These are phyloP conservation scores for Microdochium paspali DNA, from an alignment of 2,329 filamentous ascomycete genomes.

Conservation along the genomic window DNA sequence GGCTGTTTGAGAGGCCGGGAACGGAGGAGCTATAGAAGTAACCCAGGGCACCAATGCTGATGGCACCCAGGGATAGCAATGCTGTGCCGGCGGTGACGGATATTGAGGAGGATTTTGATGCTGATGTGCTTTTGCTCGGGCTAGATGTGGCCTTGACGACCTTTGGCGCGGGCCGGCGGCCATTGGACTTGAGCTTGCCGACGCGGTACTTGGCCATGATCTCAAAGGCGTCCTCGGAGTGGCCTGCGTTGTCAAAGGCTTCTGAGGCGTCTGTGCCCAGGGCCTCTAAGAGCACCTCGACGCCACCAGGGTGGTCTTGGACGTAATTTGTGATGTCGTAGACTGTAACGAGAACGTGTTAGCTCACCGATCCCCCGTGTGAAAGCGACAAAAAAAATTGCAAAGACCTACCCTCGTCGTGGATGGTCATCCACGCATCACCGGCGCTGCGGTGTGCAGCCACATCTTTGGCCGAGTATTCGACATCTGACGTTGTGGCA, in stretches of 20 bases:
- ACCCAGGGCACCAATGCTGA: neutral
- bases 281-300: conserved; percentile 68
- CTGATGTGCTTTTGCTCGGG: no score
- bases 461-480: conserved; percentile 30
- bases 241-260: conserved; percentile 75
- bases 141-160: conserved; percentile 8
- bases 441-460: conserved; percentile 35
- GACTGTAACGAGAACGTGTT: conserved; percentile 32
- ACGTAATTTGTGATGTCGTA: conserved; percentile 50
- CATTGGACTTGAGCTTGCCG: conserved; percentile 24
- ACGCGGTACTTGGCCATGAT: conserved; percentile 27
- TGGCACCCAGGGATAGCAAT: neutral
- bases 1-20: neutral
- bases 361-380: no score
- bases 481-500: conserved; percentile 9
- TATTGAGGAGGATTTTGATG: conserved; percentile 1
- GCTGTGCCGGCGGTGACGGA: neutral
- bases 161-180: conserved; percentile 10
- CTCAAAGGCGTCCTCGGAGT: conserved; percentile 53
- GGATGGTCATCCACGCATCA: conserved; percentile 46
- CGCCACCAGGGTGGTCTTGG: conserved; percentile 60
- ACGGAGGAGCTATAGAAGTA: neutral
- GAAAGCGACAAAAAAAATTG: no score
- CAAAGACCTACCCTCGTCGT: conserved; percentile 41
- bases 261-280: conserved; percentile 71